Evolutionary conservation across 345 rosid species (phyloP), one percentile per base, ranked within the genome.

Genomic region (Aquilaria malaccensis): DNA sequence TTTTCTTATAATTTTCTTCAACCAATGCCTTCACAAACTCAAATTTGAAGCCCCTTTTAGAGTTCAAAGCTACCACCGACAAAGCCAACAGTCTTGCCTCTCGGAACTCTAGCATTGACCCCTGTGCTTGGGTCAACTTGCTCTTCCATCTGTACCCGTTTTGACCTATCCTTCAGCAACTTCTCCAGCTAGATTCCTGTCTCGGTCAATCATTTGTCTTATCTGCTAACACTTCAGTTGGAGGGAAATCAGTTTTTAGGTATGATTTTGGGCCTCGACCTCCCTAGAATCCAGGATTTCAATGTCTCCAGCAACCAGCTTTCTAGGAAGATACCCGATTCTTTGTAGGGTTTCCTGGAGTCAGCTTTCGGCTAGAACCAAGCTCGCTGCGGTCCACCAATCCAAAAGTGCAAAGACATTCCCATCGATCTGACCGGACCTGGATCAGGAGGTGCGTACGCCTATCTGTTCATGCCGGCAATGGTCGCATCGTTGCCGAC

Each of bases 121-220:
- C 64, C 3, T 89, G 98, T 63, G 58, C 75, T 33, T 92, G 91
- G 89, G 72, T 71, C 0, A 60, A 37, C 54, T 76, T 79, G 10
- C 84, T 89, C 32, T 49, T 61, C 41, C 78, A 84, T 10, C 83
- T 92, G 33, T 82, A 80, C 80, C 80, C 95, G 96, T 11, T 78
- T 92, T 54, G 95, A 89, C 79, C 91, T 92, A 70, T 87, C 98
- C 12, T 76, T 60, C 68, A 92, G 89, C 75, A 82, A 76, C 74
- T 75, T 92, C 63, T 79, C 89, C 56, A 91, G 98, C n/a, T 62
- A 70, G 70, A 57, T 92, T 58, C 96, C 94, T 9, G 41, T 53
- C 11, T 30, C 55, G 9, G 11, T 88, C 53, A 79, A 76, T 66
- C 78, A 50, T 14, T 80, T 85, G 77, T 76, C 88, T 10, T 91